Evolutionary conservation across 805 yeast species (phyloP).

Genomic region (Kazachstania psychrophila): DNA sequence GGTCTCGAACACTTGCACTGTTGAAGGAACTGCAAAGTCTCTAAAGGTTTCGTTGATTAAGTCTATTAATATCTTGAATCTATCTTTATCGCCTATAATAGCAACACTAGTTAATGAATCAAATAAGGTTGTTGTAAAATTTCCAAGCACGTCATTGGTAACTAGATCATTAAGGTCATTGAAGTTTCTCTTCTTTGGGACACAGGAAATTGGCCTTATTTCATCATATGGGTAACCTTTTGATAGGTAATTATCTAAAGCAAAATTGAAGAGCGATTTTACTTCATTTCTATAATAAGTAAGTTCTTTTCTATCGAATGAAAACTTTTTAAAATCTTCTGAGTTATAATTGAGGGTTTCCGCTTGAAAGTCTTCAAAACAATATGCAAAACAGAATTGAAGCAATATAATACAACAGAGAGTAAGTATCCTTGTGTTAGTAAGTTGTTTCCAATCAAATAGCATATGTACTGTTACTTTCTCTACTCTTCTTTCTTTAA

Average conservation of each 20-base stretch:
- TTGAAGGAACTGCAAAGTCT: constrained; percentile 54
- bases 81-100: constrained; percentile 53
- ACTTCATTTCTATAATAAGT: constrained; percentile 37
- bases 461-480: too few species aligned
- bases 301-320: constrained; percentile 28
- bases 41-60: constrained; percentile 32
- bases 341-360: neutral
- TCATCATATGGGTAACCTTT: constrained; percentile 79
- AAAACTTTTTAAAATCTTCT: constrained; percentile 1
- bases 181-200: constrained; percentile 56
- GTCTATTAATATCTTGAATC: constrained; percentile 40
- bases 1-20: constrained; percentile 82
- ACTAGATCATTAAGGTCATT: constrained; percentile 43
- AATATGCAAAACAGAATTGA: too few species aligned
- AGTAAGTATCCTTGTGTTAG: too few species aligned
- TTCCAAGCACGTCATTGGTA: constrained; percentile 79
- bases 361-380: too few species aligned
- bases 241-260: constrained; percentile 59
- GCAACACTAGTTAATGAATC: constrained; percentile 77
- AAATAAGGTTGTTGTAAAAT: constrained; percentile 65
- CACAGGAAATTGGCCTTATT: constrained; percentile 64
- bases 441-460: too few species aligned
- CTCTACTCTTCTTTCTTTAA: too few species aligned
- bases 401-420: too few species aligned
- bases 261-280: constrained; percentile 54